A percentile compares a stretch with the other conserved stretches of the same genome.
phyloP scores from a whole-genome alignment of 768 basidiomycete species.

The Serendipita sp. region DNA sequence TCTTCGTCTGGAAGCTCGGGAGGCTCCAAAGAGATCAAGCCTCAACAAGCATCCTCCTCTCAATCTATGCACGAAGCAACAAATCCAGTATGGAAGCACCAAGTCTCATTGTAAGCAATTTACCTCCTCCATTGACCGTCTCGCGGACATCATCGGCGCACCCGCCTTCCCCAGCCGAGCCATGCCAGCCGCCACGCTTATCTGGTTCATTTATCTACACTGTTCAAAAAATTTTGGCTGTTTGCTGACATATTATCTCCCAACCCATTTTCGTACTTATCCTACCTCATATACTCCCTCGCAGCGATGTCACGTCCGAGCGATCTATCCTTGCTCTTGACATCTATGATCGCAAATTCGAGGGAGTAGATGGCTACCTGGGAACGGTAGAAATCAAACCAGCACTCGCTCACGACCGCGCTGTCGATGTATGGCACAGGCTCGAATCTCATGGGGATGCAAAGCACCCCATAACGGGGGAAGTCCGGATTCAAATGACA shows the following conservation, averaged over 20 bases:
- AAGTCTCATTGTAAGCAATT: conserved; percentile 85
- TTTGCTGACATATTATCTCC: conserved; percentile 6
- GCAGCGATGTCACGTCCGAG: conserved; percentile 86
- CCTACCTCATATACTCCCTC: conserved; percentile 10
- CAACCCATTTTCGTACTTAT: conserved; percentile 9
- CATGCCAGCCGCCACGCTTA: not conserved
- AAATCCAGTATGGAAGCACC: conserved; percentile 98
- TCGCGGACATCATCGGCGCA: not conserved
- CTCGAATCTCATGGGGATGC: conserved; percentile 5
- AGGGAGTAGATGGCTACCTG: conserved; percentile 72
- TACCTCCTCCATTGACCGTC: conserved; percentile 8
- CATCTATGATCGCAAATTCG: conserved; percentile 73
- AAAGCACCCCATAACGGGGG: conserved; percentile 73
- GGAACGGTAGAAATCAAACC: conserved; percentile 88
- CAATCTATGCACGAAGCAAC: conserved; percentile 26
- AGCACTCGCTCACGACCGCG: conserved; percentile 77
- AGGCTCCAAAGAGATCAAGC: not conserved
- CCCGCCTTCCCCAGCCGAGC: not conserved
- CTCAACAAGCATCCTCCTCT: not conserved
- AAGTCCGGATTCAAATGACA: conserved; percentile 87
- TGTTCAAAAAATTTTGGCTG: not conserved
- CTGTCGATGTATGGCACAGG: conserved; percentile 96
- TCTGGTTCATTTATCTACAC: not conserved
- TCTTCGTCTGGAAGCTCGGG: conserved; percentile 1
- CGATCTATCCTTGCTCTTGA: conserved; percentile 71